Percentiles rank a stretch among this genome's conserved stretches.
These are phyloP conservation scores for Pseudozyma tsukubaensis DNA, from an alignment of 1,284 basidiomycete species.

Conservation along the genomic window DNA sequence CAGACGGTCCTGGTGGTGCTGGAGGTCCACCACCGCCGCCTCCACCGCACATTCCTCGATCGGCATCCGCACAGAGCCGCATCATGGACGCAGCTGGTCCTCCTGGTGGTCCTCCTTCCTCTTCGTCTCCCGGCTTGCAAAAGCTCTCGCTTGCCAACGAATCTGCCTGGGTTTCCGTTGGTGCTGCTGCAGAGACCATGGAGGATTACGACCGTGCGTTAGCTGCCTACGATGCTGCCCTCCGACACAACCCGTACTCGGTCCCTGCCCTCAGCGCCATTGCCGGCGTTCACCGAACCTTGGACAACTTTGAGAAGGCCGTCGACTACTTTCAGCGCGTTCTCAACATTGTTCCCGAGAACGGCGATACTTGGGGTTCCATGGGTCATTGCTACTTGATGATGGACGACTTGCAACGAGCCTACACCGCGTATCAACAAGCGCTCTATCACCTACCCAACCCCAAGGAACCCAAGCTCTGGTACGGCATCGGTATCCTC, in stretches of 20 bases:
- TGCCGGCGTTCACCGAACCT: conserved; percentile 63
- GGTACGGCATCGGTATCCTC: conserved; percentile 99
- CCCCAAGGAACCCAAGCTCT: conserved; percentile 97
- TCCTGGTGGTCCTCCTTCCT: conserved; percentile 25
- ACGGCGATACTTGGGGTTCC: conserved; percentile 68
- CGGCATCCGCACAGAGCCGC: conserved; percentile 45
- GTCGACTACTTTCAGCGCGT: conserved; percentile 95
- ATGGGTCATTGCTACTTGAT: conserved; percentile 94
- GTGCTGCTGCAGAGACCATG: conserved; percentile 66
- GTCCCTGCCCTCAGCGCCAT: conserved; percentile 66
- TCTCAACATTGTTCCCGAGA: conserved; percentile 74
- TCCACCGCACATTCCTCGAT: conserved; percentile 47
- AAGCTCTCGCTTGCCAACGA: conserved; percentile 64
- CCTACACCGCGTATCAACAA: conserved; percentile 98
- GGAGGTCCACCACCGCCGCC: conserved; percentile 38
- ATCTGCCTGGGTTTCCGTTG: conserved; percentile 62
- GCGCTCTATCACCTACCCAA: conserved; percentile 94
- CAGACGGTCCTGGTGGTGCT: conserved; percentile 28
- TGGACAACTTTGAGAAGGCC: conserved; percentile 74
- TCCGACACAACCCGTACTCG: conserved; percentile 66
- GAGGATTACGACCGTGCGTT: conserved; percentile 66
- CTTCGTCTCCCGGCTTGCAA: conserved; percentile 46
- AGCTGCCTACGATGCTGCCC: conserved; percentile 63
- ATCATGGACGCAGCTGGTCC: conserved; percentile 35
- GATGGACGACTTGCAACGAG: conserved; percentile 99